These are phyloP conservation scores for Saccharomycopsis phalli DNA, from an alignment of 1,139 yeast species.

Conservation along the genomic window DNA sequence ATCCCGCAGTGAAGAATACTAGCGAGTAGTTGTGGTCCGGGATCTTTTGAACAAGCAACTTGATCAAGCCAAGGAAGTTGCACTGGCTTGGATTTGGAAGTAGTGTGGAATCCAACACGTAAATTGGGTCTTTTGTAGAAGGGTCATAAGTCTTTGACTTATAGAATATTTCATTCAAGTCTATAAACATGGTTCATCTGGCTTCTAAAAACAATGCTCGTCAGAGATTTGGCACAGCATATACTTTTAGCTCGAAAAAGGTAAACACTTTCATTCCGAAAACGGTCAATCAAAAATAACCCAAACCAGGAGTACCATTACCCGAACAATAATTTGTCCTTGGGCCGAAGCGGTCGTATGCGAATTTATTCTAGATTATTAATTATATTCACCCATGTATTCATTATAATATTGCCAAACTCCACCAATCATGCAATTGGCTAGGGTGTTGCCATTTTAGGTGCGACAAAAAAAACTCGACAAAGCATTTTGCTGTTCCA, in stretches of 20 bases:
- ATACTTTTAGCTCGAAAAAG: no score
- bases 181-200: conserved; percentile 26
- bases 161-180: conserved; percentile 45
- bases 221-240: no score
- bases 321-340: no score
- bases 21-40: conserved; percentile 56
- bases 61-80: conserved; percentile 23
- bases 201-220: not conserved
- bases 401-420: no score
- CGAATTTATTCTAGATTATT: no score
- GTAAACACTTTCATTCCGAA: no score
- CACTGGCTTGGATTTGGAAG: conserved; percentile 42
- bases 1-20: conserved; percentile 72
- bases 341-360: no score
- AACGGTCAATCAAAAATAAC: no score
- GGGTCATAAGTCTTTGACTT: conserved; percentile 53
- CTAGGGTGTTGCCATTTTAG: not conserved
- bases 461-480: not conserved
- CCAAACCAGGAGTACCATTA: no score
- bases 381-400: no score
- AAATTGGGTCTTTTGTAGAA: conserved; percentile 52
- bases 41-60: conserved; percentile 34
- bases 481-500: not conserved
- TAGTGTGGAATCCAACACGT: conserved; percentile 68
- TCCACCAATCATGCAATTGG: no score